These are phyloP conservation scores for Teratosphaeria nubilosa DNA, from an alignment of 2,329 filamentous ascomycete species.

Conservation along the genomic window DNA sequence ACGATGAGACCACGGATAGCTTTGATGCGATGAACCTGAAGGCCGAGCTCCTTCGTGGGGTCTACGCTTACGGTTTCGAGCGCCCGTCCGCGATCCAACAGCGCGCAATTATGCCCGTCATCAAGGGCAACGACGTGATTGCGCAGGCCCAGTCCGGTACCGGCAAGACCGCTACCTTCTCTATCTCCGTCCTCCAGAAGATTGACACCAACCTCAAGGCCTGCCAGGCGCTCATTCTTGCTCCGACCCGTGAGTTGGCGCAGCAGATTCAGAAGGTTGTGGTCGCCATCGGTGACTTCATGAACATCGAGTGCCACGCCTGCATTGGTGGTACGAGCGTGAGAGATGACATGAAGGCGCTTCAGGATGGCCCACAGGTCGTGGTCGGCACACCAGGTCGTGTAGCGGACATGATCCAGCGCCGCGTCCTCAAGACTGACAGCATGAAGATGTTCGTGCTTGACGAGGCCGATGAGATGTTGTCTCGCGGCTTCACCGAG, in stretches of 20 bases:
- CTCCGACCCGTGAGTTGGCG: constrained; percentile 94
- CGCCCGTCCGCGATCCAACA: constrained; percentile 99
- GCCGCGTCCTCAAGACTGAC: constrained; percentile 92
- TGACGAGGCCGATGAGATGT: constrained; percentile 98
- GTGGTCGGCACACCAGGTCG: constrained; percentile 96
- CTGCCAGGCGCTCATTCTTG: constrained; percentile 96
- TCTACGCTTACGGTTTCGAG: constrained; percentile 99
- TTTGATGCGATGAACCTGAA: constrained; percentile 98
- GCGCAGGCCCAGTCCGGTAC: constrained; percentile 99
- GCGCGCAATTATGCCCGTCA: constrained; percentile 99
- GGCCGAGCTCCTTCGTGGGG: constrained; percentile 92
- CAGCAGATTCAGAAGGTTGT: constrained; percentile 99
- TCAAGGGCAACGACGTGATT: constrained; percentile 99
- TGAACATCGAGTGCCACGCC: constrained; percentile 98
- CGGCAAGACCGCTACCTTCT: constrained; percentile 99
- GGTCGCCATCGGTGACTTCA: constrained; percentile 97
- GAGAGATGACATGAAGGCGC: constrained; percentile 96
- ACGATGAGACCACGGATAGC: constrained; percentile 98
- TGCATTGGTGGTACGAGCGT: constrained; percentile 98
- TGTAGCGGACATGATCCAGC: constrained; percentile 99
- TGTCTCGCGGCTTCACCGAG: constrained; percentile 98
- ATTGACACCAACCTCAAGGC: constrained; percentile 90
- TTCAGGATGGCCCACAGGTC: constrained; percentile 90
- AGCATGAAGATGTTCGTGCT: constrained; percentile 99
- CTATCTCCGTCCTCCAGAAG: constrained; percentile 97